Conservation (phyloP, 805 yeast genomes). For the Komagataella ulmi region DNA sequence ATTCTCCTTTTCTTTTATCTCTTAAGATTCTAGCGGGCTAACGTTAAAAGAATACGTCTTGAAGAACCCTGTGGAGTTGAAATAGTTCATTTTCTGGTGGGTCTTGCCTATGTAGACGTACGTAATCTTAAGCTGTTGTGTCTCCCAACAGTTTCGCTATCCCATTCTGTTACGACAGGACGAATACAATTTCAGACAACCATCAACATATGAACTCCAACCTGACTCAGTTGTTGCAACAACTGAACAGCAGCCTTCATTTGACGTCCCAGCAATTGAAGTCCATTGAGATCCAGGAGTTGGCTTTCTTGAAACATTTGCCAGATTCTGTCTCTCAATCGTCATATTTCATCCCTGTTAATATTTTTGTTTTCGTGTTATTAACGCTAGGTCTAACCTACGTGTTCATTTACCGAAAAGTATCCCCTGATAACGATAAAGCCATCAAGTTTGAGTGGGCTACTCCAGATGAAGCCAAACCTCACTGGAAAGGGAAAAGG, state of each 20-base stretch:
- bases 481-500: constrained; percentile 87
- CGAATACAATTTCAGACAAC: background rate
- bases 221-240: background rate
- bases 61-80: background rate
- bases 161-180: background rate
- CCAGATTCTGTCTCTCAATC: background rate
- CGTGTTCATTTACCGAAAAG: background rate
- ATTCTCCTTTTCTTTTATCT: background rate
- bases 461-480: constrained; percentile 65
- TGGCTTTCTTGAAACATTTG: background rate
- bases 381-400: background rate
- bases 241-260: background rate
- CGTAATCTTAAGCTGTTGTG: background rate
- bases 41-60: background rate
- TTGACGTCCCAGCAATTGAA: background rate
- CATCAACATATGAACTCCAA: background rate
- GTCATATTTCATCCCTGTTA: background rate
- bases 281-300: background rate
- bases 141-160: background rate
- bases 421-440: constrained; percentile 6
- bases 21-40: background rate
- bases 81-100: no score
- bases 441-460: constrained; percentile 37
- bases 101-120: background rate
- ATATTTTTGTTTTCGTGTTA: background rate